These are phyloP conservation scores for Plasmodium adleri DNA, from an alignment of 169 alveolate genomes.

Conservation along the genomic window DNA sequence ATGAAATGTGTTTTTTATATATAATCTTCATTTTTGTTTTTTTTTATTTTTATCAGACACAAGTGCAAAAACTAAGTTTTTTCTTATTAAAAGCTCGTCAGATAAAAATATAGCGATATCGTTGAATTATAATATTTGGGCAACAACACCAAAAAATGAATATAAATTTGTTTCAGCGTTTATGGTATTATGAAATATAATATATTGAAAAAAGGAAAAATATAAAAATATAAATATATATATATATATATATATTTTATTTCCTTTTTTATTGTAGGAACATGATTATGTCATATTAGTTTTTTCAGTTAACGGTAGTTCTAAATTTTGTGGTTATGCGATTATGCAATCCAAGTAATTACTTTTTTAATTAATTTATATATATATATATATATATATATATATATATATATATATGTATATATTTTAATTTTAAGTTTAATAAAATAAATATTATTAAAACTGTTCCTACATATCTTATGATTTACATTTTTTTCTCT, in stretches of 20 bases:
- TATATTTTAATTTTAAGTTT: not conserved
- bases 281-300: conserved; percentile 81
- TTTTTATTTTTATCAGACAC: conserved; percentile 36
- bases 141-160: conserved; percentile 83
- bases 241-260: not conserved
- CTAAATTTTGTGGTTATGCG: conserved; percentile 83
- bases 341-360: conserved; percentile 78
- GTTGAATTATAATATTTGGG: conserved; percentile 81
- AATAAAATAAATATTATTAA: not conserved
- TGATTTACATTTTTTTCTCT: not conserved
- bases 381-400: not conserved
- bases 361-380: not conserved
- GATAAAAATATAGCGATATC: conserved; percentile 77
- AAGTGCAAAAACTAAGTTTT: conserved; percentile 72
- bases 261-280: conserved; percentile 37
- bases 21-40: conserved; percentile 10
- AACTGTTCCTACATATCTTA: not conserved
- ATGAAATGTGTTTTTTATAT: not conserved
- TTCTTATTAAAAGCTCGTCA: conserved; percentile 80
- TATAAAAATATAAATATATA: conserved; percentile 1
- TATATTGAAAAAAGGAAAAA: not conserved
- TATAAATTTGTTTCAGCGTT: conserved; percentile 68
- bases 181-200: conserved; percentile 23
- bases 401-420: not conserved
- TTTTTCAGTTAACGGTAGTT: conserved; percentile 82